Percentiles rank a stretch among this genome's conserved stretches.
These are phyloP conservation scores for Pyrrhoderma lamaoense DNA, from an alignment of 1,284 basidiomycete genomes.

Conservation along the genomic window DNA sequence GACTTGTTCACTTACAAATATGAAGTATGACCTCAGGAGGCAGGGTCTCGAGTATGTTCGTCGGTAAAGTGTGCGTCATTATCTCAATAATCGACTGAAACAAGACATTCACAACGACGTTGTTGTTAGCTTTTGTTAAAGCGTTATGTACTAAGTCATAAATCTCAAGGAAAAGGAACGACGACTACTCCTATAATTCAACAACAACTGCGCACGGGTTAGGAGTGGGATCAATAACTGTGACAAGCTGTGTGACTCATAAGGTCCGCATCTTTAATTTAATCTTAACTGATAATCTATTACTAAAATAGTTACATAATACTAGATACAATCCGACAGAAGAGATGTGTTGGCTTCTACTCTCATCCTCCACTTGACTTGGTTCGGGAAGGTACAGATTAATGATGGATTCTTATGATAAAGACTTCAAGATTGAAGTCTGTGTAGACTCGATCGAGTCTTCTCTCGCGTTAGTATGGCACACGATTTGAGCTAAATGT, in stretches of 20 bases:
- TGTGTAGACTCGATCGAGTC: conserved; percentile 76
- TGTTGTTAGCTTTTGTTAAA: neutral
- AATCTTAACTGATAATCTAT: too few species aligned
- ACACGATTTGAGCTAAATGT: neutral
- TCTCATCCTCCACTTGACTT: neutral
- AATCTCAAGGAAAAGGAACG: neutral
- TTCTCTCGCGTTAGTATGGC: conserved; percentile 49
- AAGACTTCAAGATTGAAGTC: conserved; percentile 49
- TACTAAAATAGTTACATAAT: too few species aligned
- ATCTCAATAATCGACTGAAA: neutral
- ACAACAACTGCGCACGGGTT: neutral
- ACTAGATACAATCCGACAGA: neutral
- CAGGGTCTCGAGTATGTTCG: conserved; percentile 6
- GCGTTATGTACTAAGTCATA: neutral
- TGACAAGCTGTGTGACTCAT: too few species aligned
- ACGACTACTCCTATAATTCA: neutral
- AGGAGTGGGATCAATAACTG: too few species aligned
- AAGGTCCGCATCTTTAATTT: too few species aligned
- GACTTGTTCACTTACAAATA: conserved; percentile 7
- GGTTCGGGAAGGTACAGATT: neutral
- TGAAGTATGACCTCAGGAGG: conserved; percentile 17
- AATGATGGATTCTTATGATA: neutral
- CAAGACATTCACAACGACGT: neutral
- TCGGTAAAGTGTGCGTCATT: neutral
- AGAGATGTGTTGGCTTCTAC: neutral